Evolutionary conservation across 108 stramenopile genomes (phyloP), one percentile per base, ranked within the genome.

Genomic region (Skeletonema menzelii): DNA sequence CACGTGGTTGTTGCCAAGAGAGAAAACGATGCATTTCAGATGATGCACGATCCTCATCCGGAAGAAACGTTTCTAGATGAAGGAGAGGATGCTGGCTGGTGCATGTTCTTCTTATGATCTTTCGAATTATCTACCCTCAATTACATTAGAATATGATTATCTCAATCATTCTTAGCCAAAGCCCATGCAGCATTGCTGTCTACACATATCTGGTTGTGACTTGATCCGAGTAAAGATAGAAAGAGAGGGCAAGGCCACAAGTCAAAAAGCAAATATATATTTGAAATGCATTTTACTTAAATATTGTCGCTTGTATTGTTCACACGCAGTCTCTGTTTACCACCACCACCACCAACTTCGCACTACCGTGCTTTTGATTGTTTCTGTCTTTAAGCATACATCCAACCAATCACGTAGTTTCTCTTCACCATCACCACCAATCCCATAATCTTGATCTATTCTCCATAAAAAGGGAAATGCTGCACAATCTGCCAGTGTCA

Each of bases 391-490:
- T 24, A 68, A 62, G 62, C 92, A 91, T 19, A 47, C 32, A 19
- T 91, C 67, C 28, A 94, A 60, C 93, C 93, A 91, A 2, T 27
- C 63, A 19, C 62, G 63, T 26, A 94, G 61, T 7, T 84, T 87
- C 26, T 56, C 31, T 47, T 85, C 86, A 19, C 64, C 84, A 30
- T 80, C 26, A 3, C 76, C 59, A 8, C 80, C 69, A 10, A 84
- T 65, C 10, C 86, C 88, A 78, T 72, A 94, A 70, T 91, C 93
- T 37, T 86, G 61, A 61, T 94, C 71, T 12, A 94, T 75, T 26
- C 90, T 69, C 92, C 92, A 94, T n/a, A 94, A 44, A 68, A 94
- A 94, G 1, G 92, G 92, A 71, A 94, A 94, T n/a, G 75, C 90
- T 2, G 90, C 83, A 77, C 88, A 89, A 75, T 94, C 93, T 17